Evolutionary conservation across 2,329 filamentous ascomycete genomes (phyloP).

Genomic region (Stylonectria norvegica): DNA sequence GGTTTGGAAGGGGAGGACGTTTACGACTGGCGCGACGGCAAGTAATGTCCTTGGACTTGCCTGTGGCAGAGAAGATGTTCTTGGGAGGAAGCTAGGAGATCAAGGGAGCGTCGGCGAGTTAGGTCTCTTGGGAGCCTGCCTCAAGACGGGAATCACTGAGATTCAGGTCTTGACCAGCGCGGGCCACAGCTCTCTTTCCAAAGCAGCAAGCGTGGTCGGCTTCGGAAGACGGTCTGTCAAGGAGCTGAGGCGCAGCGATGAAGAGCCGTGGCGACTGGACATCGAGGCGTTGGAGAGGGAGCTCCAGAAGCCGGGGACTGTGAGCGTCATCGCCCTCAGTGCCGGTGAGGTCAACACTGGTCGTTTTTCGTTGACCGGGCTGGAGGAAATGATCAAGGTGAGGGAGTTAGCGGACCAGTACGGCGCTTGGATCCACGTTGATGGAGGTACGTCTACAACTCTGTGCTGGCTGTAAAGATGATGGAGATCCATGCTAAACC

Average conservation of each 20-base stretch:
- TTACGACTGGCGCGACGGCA: constrained; percentile 64
- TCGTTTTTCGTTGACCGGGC: constrained; percentile 62
- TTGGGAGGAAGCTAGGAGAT: constrained; percentile 38
- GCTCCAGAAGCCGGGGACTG: constrained; percentile 50
- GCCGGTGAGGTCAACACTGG: constrained; percentile 91
- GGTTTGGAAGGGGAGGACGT: constrained; percentile 54
- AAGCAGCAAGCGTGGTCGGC: constrained; percentile 79
- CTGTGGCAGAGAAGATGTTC: constrained; percentile 60
- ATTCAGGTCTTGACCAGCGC: constrained; percentile 78
- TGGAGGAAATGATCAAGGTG: constrained; percentile 59
- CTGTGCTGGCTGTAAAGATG: too few species aligned
- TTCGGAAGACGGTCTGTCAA: constrained; percentile 68
- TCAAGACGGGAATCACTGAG: constrained; percentile 58
- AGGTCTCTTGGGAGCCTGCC: constrained; percentile 66
- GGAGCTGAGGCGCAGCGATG: constrained; percentile 49
- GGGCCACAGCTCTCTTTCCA: constrained; percentile 78
- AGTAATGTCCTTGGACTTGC: constrained; percentile 78
- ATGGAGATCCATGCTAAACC: too few species aligned
- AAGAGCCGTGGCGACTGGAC: constrained; percentile 67
- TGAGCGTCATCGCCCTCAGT: constrained; percentile 76
- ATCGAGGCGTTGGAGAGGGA: constrained; percentile 60
- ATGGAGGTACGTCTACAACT: constrained; percentile 56
- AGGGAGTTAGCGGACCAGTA: constrained; percentile 69
- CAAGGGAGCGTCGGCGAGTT: constrained; percentile 57
- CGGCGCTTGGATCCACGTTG: constrained; percentile 82